Conservation (phyloP, 1,139 yeast species). For the Pichia kudriavzevii region DNA sequence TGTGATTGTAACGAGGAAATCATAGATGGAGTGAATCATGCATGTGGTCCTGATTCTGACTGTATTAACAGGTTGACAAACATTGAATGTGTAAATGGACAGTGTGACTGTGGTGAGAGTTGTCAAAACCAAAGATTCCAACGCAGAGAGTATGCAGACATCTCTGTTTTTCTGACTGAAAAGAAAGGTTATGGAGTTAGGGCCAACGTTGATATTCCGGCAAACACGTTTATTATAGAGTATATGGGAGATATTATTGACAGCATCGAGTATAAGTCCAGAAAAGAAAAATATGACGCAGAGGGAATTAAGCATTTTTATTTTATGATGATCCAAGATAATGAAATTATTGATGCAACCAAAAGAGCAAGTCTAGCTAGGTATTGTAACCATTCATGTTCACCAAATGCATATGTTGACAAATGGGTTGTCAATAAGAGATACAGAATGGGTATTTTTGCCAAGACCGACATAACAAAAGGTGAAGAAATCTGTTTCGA, state of each 20-base stretch:
- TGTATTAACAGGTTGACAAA: conserved; percentile 90
- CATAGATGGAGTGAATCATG: conserved; percentile 41
- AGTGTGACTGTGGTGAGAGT: conserved; percentile 63
- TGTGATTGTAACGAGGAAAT: conserved; percentile 69
- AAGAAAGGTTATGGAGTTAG: conserved; percentile 86
- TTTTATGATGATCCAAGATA: conserved; percentile 94
- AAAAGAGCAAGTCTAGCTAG: conserved; percentile 80
- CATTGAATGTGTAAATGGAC: conserved; percentile 80
- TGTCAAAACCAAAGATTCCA: conserved; percentile 91
- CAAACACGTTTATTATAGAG: conserved; percentile 72
- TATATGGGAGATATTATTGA: conserved; percentile 92
- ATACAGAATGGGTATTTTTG: conserved; percentile 89
- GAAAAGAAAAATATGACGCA: conserved; percentile 69
- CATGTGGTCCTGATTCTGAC: conserved; percentile 81
- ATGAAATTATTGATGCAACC: conserved; percentile 93
- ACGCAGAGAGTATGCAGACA: conserved; percentile 57
- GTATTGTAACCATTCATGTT: conserved; percentile 91
- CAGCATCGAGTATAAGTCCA: conserved; percentile 58
- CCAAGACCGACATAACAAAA: conserved; percentile 58
- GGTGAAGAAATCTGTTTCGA: conserved; percentile 96
- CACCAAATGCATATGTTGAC: conserved; percentile 89
- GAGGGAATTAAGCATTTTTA: conserved; percentile 79
- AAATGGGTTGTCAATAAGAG: conserved; percentile 95
- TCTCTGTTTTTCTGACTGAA: conserved; percentile 74
- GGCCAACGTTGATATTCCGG: conserved; percentile 52